Base-by-base conservation (phyloP, 2,329 filamentous ascomycete genomes). In the Neurospora crassa region DNA sequence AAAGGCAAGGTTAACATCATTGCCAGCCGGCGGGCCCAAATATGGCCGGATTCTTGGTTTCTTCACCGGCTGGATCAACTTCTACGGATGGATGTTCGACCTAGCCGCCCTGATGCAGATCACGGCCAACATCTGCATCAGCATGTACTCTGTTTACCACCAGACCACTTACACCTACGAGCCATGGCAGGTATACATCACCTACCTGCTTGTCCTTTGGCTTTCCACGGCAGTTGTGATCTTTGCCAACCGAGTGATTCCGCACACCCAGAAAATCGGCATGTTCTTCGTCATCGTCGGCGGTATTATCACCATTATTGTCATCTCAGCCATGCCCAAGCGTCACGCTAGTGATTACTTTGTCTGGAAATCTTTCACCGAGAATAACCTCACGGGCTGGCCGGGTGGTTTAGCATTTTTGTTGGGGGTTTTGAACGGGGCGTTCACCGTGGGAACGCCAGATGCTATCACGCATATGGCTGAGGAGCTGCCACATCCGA, bases 371-470 rank as follows among this genome's bases (percentile, higher is more conserved):
- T 82, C 80, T 1, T 84, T 85, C 74, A 72, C 79, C 5, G 81
- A 83, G 74, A 83, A 85, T 72, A 86, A 86, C 72, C 76, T 78
- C 75, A 87, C 80, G 76, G 88, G 87, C 69, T 87, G 79, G 86
- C 81, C 75, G 75, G 82, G 87, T 67, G 88, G 88, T 18, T 86
- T 91, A n/a, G 88, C 88, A 2, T 91, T 91, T 73, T 80, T 90
- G 37, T 81, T 87, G 0, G 89, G 89, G 20, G 89, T 91, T 78
- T 82, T 91, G 34, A 91, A 91, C 75, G 89, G 89, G 5, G 88
- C 89, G 12, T 91, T 89, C 76, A 88, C 88, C 24, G 87, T 91
- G 37, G 89, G 89, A 20, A 90, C 88, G 0, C 87, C 88, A 2
- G 89, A 91, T 78, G 85, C 87, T 70, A 87, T 90, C 20, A 86